phyloP scores from a whole-genome alignment of 1,284 basidiomycete species.

The Melampsora americana region DNA sequence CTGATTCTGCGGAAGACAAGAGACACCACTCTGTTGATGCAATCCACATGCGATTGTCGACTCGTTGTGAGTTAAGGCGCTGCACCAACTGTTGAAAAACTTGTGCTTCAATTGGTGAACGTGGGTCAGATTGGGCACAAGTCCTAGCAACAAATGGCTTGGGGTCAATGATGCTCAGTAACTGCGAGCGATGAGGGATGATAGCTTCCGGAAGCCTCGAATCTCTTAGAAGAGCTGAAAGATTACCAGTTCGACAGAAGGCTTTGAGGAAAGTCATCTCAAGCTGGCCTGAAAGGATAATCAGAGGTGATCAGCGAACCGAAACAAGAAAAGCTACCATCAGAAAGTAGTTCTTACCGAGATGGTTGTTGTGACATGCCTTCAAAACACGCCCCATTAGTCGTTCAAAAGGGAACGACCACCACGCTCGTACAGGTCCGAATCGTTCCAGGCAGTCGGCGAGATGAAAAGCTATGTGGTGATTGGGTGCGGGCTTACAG shows the following conservation, averaged over 20 bases:
- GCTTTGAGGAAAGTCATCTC: background rate
- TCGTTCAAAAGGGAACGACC: conserved; percentile 2
- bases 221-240: conserved; percentile 1
- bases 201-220: background rate
- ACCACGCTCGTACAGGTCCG: conserved; percentile 15
- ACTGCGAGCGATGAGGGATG: background rate
- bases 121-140: conserved; percentile 64
- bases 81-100: background rate
- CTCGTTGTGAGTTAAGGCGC: background rate
- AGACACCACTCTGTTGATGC: background rate
- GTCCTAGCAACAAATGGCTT: conserved; percentile 55
- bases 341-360: background rate
- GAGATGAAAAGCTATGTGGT: conserved; percentile 17
- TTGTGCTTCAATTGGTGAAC: conserved; percentile 47
- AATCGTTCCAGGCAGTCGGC: conserved; percentile 8
- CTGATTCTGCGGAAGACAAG: background rate
- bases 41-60: background rate
- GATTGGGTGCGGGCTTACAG: background rate
- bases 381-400: conserved; percentile 6
- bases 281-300: background rate
- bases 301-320: too few species aligned
- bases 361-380: conserved; percentile 8
- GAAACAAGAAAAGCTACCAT: background rate
- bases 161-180: background rate
- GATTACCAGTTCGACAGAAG: conserved; percentile 8